Evolutionary conservation across 2,329 filamentous ascomycete genomes (phyloP), one percentile per base, ranked within the genome.

Genomic region (Penicillium polonicum): DNA sequence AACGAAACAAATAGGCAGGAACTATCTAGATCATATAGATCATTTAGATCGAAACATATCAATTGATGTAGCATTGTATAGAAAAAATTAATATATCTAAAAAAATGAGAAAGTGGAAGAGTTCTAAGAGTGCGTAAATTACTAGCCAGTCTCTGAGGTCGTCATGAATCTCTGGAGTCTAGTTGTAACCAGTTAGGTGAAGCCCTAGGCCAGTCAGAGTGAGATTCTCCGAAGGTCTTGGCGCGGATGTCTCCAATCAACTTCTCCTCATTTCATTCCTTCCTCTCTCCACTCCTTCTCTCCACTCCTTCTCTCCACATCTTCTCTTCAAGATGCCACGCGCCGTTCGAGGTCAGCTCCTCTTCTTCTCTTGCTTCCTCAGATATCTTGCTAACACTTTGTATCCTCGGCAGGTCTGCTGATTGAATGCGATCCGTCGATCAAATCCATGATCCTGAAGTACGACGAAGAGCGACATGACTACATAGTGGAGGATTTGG

Each of bases 401-500:
- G 10, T 33, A 12, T 42, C 33, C 13, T 36, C 8, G 41, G 29
- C 61, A 79, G 78, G 78, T 53, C 73, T 79, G 41, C 70, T 79
- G 13, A 74, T 80, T 57, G 76, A 79, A 67, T 79, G 78, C 67
- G 78, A 80, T 60, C 78, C 78, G 3, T 79, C 78, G 41, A 78
- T 80, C 63, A 79, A 79, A 65, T 76, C 78, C 42, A 78, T 80
- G 63, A 79, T 80, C 54, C 69, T 79, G 29, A 80, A 79, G 49
- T 79, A 79, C 63, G 78, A 80, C 59, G 74, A 78, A 60, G 75
- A 78, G 53, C 65, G 71, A 48, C 76, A 79, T 57, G 77, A 79
- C 63, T 80, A 78, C 58, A 78, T 80, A 36, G 76, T 80, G 48
- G 78, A 80, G 57, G 78, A 80, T 48, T 62, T 80, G 7, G 78